These are phyloP conservation scores for Wickerhamiella azyma DNA, from an alignment of 805 yeast species.

Conservation along the genomic window DNA sequence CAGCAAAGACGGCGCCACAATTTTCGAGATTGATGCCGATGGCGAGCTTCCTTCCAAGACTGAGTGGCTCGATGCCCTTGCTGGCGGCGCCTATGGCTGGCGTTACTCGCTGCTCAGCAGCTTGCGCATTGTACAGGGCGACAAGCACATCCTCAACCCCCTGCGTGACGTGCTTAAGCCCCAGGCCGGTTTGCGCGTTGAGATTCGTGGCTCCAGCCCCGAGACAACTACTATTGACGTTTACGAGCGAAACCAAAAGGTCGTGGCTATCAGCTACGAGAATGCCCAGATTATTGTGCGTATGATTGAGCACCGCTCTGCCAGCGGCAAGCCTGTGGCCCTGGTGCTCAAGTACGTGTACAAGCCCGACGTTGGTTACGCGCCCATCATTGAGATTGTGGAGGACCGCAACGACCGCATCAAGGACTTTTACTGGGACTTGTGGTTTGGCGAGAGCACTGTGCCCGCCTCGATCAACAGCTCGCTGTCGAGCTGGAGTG, in stretches of 20 bases:
- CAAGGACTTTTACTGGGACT: slow-evolving; percentile 91
- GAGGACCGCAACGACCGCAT: slow-evolving; percentile 84
- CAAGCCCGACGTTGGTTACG: slow-evolving; percentile 80
- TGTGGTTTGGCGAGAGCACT: slow-evolving; percentile 68
- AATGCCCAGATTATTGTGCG: slow-evolving; percentile 47
- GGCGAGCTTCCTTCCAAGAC: slow-evolving; percentile 27
- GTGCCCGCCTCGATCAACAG: slow-evolving; percentile 56
- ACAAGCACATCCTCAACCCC: slow-evolving; percentile 67
- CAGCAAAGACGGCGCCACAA: slow-evolving; percentile 14
- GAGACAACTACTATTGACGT: slow-evolving; percentile 50
- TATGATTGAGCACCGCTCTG: slow-evolving; percentile 79
- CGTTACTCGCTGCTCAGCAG: slow-evolving; percentile 78
- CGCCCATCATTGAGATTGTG: slow-evolving; percentile 85
- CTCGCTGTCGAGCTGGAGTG: slow-evolving; percentile 41
- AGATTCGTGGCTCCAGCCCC: slow-evolving; percentile 40
- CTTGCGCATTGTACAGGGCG: slow-evolving; percentile 71
- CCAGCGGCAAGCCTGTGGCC: slow-evolving; percentile 57
- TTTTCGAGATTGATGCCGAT: slow-evolving; percentile 28
- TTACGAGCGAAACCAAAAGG: slow-evolving; percentile 45
- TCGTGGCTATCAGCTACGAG: slow-evolving; percentile 34
- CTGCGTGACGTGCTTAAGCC: slow-evolving; percentile 72
- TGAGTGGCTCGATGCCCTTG: slow-evolving; percentile 68
- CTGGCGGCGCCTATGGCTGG: slow-evolving; percentile 74
- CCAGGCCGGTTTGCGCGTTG: slow-evolving; percentile 45
- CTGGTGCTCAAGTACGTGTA: slow-evolving; percentile 68